These are phyloP conservation scores for Lavandula angustifolia DNA, from an alignment of 257 asterid genomes.

Conservation along the genomic window DNA sequence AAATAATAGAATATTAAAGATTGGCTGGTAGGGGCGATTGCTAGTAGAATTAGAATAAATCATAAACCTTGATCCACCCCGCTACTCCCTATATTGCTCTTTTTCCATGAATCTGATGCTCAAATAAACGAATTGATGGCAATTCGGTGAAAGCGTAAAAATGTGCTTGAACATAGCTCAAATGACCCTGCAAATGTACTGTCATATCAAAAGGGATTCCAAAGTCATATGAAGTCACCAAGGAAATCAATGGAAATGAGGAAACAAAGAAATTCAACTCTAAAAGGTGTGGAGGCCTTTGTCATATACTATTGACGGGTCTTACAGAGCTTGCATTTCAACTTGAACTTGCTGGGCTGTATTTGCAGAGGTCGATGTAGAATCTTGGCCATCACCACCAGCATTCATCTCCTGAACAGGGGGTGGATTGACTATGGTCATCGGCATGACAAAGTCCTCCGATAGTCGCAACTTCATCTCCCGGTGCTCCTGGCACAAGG, in stretches of 20 bases:
- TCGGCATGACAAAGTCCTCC: conserved; percentile 61
- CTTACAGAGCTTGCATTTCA: conserved; percentile 80
- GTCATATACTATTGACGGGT: conserved; percentile 4
- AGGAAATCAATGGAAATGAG: conserved; percentile 10
- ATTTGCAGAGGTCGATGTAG: conserved; percentile 54
- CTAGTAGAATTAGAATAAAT: too few species aligned
- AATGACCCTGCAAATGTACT: conserved; percentile 7
- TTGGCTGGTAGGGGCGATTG: too few species aligned
- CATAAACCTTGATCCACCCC: too few species aligned
- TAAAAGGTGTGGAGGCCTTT: not conserved
- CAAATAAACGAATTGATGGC: too few species aligned
- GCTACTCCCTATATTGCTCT: too few species aligned
- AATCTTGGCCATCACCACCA: conserved; percentile 30
- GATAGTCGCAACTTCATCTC: conserved; percentile 86
- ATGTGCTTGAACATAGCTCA: too few species aligned
- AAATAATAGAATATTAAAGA: too few species aligned
- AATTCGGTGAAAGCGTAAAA: too few species aligned
- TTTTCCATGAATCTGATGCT: too few species aligned
- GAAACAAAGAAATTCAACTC: conserved; percentile 6
- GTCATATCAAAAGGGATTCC: conserved; percentile 5
- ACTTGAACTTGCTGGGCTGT: conserved; percentile 49
- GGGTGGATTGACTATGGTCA: conserved; percentile 91
- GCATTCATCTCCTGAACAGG: conserved; percentile 77
- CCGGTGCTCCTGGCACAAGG: conserved; percentile 97
- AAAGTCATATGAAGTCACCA: not conserved